Evolutionary conservation across 345 rosid species (phyloP).

Genomic region (Camelina sativa): DNA sequence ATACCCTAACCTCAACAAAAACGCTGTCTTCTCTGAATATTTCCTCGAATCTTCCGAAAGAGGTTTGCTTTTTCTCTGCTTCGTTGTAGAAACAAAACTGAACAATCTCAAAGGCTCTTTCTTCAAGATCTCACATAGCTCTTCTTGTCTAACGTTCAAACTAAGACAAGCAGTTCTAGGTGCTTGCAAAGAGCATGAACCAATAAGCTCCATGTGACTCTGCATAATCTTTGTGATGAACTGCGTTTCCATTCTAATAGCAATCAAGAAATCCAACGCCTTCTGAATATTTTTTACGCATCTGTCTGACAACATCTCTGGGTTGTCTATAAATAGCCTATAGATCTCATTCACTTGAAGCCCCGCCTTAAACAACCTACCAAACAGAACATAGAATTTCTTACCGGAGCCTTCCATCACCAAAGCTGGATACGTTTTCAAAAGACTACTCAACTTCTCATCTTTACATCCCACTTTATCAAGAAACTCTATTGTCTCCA

Average conservation of each 20-base stretch:
- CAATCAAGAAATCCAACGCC: constrained; percentile 58
- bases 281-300: constrained; percentile 52
- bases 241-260: constrained; percentile 59
- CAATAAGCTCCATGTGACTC: constrained; percentile 50
- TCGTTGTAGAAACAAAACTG: constrained; percentile 53
- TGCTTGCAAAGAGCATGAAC: constrained; percentile 58
- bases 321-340: constrained; percentile 57
- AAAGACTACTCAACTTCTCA: constrained; percentile 52
- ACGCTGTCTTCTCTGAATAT: constrained; percentile 57
- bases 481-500: constrained; percentile 66
- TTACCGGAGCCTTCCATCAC: constrained; percentile 71
- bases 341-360: constrained; percentile 51
- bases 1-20: constrained; percentile 71
- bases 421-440: constrained; percentile 57
- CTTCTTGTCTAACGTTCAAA: constrained; percentile 50
- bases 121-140: constrained; percentile 54
- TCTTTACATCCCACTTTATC: constrained; percentile 61
- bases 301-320: constrained; percentile 57
- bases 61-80: constrained; percentile 40
- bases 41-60: constrained; percentile 44
- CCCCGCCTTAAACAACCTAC: constrained; percentile 67
- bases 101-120: constrained; percentile 70
- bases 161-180: constrained; percentile 56
- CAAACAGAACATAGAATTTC: constrained; percentile 61
- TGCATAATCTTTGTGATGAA: constrained; percentile 50